A percentile compares a stretch with the other conserved stretches of the same genome.
Evolutionary conservation across 1,284 basidiomycete genomes (phyloP).

Genomic region (Ustilago trichophora): DNA sequence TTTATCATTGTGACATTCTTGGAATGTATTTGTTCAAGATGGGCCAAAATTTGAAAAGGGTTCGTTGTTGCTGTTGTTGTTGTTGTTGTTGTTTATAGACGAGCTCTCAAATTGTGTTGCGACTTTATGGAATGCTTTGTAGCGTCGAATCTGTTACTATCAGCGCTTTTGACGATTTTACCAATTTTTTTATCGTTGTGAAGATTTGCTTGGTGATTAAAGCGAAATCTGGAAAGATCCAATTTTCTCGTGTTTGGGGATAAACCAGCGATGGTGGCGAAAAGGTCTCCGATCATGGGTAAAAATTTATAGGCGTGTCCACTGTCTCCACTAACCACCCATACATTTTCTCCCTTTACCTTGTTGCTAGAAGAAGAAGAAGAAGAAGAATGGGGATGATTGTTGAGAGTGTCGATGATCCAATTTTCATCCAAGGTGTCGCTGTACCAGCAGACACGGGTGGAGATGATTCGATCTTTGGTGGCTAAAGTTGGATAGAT

Average conservation of each 20-base stretch:
- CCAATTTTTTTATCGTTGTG: constrained; percentile 1
- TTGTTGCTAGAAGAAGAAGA: too few species aligned
- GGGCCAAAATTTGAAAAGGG: too few species aligned
- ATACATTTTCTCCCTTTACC: constrained; percentile 58
- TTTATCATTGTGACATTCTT: too few species aligned
- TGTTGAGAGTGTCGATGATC: constrained; percentile 69
- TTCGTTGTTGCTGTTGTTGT: too few species aligned
- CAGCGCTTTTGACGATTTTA: constrained; percentile 6
- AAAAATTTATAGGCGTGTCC: constrained; percentile 74
- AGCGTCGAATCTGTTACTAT: constrained; percentile 22
- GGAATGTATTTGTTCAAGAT: too few species aligned
- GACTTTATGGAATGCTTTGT: too few species aligned
- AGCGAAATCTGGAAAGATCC: constrained; percentile 30
- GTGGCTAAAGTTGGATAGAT: constrained; percentile 75
- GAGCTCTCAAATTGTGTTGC: too few species aligned
- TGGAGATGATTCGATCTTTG: constrained; percentile 70
- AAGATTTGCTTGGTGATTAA: constrained; percentile 33
- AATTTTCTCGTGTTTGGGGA: constrained; percentile 9
- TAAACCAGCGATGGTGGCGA: constrained; percentile 70
- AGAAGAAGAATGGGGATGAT: constrained; percentile 48
- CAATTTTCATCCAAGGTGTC: constrained; percentile 69
- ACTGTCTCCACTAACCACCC: constrained; percentile 69
- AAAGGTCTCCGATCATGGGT: constrained; percentile 79
- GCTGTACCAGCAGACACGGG: constrained; percentile 82
- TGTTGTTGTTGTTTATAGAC: too few species aligned